phyloP scores from a whole-genome alignment of 176 grass and related monocot species.

The Cymbopogon citratus region DNA sequence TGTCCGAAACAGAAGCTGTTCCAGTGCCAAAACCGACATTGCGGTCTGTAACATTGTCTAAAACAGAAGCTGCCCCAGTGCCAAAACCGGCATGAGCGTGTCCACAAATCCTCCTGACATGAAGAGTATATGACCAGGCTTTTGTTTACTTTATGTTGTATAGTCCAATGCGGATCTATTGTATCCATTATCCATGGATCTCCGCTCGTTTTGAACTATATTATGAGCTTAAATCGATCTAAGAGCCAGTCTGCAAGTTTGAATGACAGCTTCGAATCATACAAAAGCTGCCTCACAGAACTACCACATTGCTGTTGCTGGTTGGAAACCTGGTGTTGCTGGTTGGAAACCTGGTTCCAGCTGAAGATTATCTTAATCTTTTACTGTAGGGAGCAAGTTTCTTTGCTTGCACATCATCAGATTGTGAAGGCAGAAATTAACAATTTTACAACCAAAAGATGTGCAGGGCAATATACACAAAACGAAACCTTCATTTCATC shows the following conservation, averaged over 20 bases:
- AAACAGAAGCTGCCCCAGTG: constrained; percentile 31
- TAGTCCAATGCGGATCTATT: neutral
- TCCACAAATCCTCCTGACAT: neutral
- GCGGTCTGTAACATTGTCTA: constrained; percentile 56
- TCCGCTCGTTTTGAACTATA: neutral
- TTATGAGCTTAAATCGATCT: neutral
- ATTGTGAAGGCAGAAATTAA: neutral
- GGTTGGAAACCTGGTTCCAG: neutral
- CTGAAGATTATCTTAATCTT: neutral
- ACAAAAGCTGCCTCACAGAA: neutral
- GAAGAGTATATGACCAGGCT: neutral
- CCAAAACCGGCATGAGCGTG: constrained; percentile 42
- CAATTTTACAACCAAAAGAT: neutral
- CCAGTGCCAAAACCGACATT: constrained; percentile 37
- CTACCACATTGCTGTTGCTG: neutral
- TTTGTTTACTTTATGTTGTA: neutral
- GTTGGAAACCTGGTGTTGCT: too few species aligned
- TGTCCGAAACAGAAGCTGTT: constrained; percentile 35
- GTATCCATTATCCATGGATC: neutral
- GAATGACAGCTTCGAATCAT: neutral
- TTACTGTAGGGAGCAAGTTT: neutral
- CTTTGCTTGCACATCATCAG: neutral
- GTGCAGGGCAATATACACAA: neutral
- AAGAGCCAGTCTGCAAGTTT: neutral
- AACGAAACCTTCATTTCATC: constrained; percentile 17